Conservation (phyloP, 225 moss, liverwort and hornwort genomes). For the Ulota crispa region DNA sequence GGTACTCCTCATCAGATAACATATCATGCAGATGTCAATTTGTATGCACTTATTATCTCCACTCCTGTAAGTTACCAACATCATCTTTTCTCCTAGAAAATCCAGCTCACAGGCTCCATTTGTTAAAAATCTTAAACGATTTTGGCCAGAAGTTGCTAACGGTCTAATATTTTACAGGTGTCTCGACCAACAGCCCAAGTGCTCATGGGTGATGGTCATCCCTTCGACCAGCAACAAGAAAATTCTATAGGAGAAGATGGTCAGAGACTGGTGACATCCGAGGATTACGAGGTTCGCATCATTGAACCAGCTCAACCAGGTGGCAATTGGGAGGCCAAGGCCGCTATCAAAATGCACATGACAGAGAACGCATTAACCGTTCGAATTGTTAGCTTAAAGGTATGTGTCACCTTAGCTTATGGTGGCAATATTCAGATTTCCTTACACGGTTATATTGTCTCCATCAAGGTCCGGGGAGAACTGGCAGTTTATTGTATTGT, state of each 20-base stretch:
- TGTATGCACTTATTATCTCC: conserved; percentile 97
- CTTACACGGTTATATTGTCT: background rate
- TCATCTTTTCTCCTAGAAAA: conserved; percentile 8
- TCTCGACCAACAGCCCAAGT: conserved; percentile 64
- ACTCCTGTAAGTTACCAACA: conserved; percentile 60
- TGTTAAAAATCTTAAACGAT: background rate
- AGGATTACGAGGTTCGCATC: conserved; percentile 97
- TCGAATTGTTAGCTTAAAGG: conserved; percentile 82
- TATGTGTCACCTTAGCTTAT: conserved; percentile 14
- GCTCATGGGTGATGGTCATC: conserved; percentile 65
- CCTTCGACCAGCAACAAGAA: conserved; percentile 71
- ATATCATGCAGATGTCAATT: conserved; percentile 83
- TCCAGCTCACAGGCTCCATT: background rate
- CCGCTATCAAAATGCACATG: conserved; percentile 84
- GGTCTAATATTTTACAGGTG: conserved; percentile 30
- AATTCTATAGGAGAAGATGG: conserved; percentile 69
- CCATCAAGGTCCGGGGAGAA: too few relatives aligned
- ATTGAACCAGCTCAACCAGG: conserved; percentile 88
- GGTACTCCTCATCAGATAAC: conserved; percentile 98
- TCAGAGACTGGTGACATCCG: conserved; percentile 65
- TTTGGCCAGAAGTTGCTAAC: conserved; percentile 19
- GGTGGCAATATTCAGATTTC: background rate
- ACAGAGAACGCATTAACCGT: conserved; percentile 92
- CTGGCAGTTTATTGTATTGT: too few relatives aligned
- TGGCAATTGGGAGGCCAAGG: conserved; percentile 95